Evolutionary conservation across 305 asterid genomes (phyloP), one percentile per base, ranked within the genome.

Genomic region (Fraxinus floribunda): DNA sequence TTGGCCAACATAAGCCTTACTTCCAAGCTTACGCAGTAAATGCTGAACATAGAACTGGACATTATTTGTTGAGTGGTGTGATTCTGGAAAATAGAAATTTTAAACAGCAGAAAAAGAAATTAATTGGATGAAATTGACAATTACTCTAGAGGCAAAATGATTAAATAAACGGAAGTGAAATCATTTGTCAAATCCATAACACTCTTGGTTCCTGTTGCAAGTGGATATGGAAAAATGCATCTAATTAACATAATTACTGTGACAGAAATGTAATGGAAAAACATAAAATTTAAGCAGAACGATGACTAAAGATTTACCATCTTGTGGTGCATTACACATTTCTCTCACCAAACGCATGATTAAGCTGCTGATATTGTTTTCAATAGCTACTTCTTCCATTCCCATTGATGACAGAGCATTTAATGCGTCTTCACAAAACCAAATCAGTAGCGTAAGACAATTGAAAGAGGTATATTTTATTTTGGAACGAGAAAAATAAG

Each of bases 1-100:
- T 88, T 95, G 99, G 24, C 99, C 99, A 70, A 92, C 70, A 81
- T 84, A 92, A 64, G 95, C 88, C 78, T 92, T 91, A 9, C 88
- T 90, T 84, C 99, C 99, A 81, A 97, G 97, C 85, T 90, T 94
- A 39, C 98, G 98, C 86, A 94, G 70, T 89, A 95, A 86, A 85
- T 97, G 98, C 86, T 97, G 99, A 80, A 92, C 85, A 88, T 89
- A 87, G 86, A 85, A 85, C 88, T 88, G 89, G 80, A 86, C 86
- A 84, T 57, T 85, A 75, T 76, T 79, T 80, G 75, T 88, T 44
- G 81, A 66, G 66, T 87, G 89, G 86, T 80, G 85, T 80, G 75
- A 57, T 55, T 89, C 98, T 95, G 92, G 44, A 74, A 24, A 70
- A 75, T 22, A 70, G 16, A 39, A 75, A 75, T 75, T 72, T 77